Conservation (phyloP, 2,329 filamentous ascomycete species). For the Huntiella bhutanensis region DNA sequence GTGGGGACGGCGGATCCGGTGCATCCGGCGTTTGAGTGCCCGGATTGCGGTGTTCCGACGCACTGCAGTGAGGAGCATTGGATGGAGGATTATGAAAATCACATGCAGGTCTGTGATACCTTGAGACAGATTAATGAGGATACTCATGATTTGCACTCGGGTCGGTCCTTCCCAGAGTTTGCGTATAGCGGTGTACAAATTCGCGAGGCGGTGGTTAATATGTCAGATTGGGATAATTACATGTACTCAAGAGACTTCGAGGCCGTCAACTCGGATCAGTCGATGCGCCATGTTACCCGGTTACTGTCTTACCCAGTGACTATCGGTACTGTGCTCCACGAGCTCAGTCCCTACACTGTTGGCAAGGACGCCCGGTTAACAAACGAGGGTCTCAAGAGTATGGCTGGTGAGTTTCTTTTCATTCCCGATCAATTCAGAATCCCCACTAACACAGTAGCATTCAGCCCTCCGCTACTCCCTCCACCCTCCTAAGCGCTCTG, state of each 20-base stretch:
- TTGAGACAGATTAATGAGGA: constrained; percentile 91
- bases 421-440: not conserved
- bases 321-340: constrained; percentile 77
- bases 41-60: constrained; percentile 83
- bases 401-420: constrained; percentile 49
- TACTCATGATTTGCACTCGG: constrained; percentile 82
- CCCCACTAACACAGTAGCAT: constrained; percentile 1
- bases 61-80: constrained; percentile 92
- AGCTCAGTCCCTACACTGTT: constrained; percentile 80
- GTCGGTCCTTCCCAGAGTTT: constrained; percentile 84
- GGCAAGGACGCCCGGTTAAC: constrained; percentile 59
- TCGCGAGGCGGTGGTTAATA: constrained; percentile 83
- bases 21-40: constrained; percentile 85
- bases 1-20: constrained; percentile 38
- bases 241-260: constrained; percentile 82
- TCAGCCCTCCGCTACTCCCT: constrained; percentile 79
- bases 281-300: constrained; percentile 81
- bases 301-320: constrained; percentile 88
- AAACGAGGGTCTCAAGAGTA: constrained; percentile 75
- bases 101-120: constrained; percentile 82
- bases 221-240: constrained; percentile 98
- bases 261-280: constrained; percentile 77
- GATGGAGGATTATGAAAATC: constrained; percentile 86
- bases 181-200: constrained; percentile 77
- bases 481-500: constrained; percentile 63